A percentile compares a stretch with the other conserved stretches of the same genome.
phyloP scores from a whole-genome alignment of 1,284 basidiomycete genomes.

The Ganoderma leucocontextum region DNA sequence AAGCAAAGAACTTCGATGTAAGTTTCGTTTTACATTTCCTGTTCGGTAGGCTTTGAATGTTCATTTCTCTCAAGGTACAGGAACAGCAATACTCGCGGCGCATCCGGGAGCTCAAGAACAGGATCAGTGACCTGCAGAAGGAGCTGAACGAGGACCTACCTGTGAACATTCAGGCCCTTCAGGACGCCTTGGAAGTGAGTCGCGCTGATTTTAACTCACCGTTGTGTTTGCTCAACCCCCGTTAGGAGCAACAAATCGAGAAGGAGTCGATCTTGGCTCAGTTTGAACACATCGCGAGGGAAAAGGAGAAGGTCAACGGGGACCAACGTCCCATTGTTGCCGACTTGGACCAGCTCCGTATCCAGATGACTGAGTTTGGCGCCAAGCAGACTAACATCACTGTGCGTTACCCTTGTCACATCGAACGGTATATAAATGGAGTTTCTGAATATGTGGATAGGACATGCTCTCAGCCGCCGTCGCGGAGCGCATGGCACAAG shows the following conservation, averaged over 20 bases:
- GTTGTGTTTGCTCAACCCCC: conserved; percentile 1
- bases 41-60: background rate
- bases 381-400: conserved; percentile 46
- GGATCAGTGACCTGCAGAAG: conserved; percentile 54
- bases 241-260: conserved; percentile 63
- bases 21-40: background rate
- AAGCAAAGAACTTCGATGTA: conserved; percentile 21
- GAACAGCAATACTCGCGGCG: conserved; percentile 16
- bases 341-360: conserved; percentile 55
- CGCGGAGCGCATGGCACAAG: conserved; percentile 53
- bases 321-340: conserved; percentile 50
- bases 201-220: conserved; percentile 25
- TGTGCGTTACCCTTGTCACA: conserved; percentile 42
- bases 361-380: conserved; percentile 57
- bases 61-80: conserved; percentile 20
- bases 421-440: background rate
- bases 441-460: conserved; percentile 17
- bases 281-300: conserved; percentile 52
- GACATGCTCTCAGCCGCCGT: conserved; percentile 18
- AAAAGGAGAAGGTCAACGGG: conserved; percentile 53
- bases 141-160: conserved; percentile 81
- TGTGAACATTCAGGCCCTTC: conserved; percentile 71
- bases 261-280: conserved; percentile 59
- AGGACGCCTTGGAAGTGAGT: conserved; percentile 60
- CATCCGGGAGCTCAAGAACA: conserved; percentile 37